These are phyloP conservation scores for Ilyonectria mors-panacis DNA, from an alignment of 2,329 filamentous ascomycete genomes.

Conservation along the genomic window DNA sequence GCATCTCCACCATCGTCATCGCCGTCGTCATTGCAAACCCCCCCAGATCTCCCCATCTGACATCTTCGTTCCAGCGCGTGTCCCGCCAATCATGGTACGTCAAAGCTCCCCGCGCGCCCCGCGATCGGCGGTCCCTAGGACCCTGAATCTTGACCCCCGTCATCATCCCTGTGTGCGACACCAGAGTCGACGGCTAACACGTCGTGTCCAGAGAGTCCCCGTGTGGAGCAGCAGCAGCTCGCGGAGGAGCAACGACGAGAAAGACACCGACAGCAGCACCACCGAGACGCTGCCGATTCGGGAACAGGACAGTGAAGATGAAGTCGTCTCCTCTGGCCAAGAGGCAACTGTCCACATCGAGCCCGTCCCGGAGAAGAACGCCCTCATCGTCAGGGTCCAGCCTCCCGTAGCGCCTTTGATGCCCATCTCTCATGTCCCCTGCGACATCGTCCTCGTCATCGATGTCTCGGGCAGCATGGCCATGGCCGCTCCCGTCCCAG, in stretches of 20 bases:
- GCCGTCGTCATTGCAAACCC: background rate
- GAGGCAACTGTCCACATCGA: slow-evolving; percentile 55
- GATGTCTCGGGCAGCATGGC: slow-evolving; percentile 74
- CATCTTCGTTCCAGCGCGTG: background rate
- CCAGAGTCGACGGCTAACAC: slow-evolving; percentile 7
- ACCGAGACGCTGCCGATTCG: slow-evolving; percentile 17
- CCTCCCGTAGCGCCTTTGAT: slow-evolving; percentile 57
- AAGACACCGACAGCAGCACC: slow-evolving; percentile 1
- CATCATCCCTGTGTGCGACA: background rate
- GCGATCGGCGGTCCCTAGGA: slow-evolving; percentile 1
- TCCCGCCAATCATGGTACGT: slow-evolving; percentile 9
- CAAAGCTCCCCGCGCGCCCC: background rate
- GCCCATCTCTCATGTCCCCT: slow-evolving; percentile 61
- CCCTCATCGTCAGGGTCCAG: slow-evolving; percentile 62
- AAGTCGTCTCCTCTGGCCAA: slow-evolving; percentile 4
- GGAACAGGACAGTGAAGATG: slow-evolving; percentile 20
- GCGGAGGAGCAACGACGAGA: slow-evolving; percentile 9
- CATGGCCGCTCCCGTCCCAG: slow-evolving; percentile 62
- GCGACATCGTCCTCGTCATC: slow-evolving; percentile 74
- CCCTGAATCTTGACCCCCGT: background rate
- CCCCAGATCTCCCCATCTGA: background rate
- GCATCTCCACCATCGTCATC: background rate
- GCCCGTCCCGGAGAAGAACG: slow-evolving; percentile 55
- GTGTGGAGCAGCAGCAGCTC: slow-evolving; percentile 27
- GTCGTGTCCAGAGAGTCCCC: slow-evolving; percentile 35